Evolutionary conservation across 805 yeast genomes (phyloP).

Genomic region (Schwanniomyces polymorphus): DNA sequence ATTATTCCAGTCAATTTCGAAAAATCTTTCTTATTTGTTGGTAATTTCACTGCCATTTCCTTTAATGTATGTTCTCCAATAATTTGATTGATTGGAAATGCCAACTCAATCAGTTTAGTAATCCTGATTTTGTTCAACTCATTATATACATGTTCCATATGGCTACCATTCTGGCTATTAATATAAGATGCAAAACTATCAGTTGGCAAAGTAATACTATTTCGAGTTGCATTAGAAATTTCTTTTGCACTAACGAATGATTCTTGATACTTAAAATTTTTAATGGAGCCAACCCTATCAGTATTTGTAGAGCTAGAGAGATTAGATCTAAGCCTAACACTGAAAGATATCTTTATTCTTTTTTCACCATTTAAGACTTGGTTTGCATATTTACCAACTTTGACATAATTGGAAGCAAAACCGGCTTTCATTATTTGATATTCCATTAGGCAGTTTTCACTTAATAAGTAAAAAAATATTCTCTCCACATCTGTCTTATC

Average conservation of each 20-base stretch:
- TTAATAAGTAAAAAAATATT: slow-evolving; percentile 73
- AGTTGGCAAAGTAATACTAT: slow-evolving; percentile 17
- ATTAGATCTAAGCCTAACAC: slow-evolving; percentile 12
- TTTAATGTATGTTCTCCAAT: slow-evolving; percentile 38
- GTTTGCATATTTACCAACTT: slow-evolving; percentile 57
- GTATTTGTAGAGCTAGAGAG: neutral
- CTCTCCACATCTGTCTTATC: slow-evolving; percentile 77
- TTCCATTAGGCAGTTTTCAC: slow-evolving; percentile 66
- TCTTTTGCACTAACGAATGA: slow-evolving; percentile 18
- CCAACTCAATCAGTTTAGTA: slow-evolving; percentile 40
- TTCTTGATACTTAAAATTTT: slow-evolving; percentile 16
- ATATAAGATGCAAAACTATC: slow-evolving; percentile 14
- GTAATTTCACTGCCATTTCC: slow-evolving; percentile 57
- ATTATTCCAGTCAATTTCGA: slow-evolving; percentile 35
- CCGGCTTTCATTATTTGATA: slow-evolving; percentile 74
- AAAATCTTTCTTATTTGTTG: slow-evolving; percentile 50
- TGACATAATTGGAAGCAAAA: slow-evolving; percentile 75
- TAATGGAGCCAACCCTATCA: slow-evolving; percentile 2
- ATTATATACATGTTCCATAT: slow-evolving; percentile 25
- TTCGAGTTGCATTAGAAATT: slow-evolving; percentile 9
- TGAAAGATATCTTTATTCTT: slow-evolving; percentile 54
- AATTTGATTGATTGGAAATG: slow-evolving; percentile 24
- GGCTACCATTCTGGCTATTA: slow-evolving; percentile 15
- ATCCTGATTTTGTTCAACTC: slow-evolving; percentile 45
- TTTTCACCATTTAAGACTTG: slow-evolving; percentile 45